Evolutionary conservation across 2,329 filamentous ascomycete species (phyloP), one percentile per base, ranked within the genome.

Genomic region (Colletotrichum noveboracense): DNA sequence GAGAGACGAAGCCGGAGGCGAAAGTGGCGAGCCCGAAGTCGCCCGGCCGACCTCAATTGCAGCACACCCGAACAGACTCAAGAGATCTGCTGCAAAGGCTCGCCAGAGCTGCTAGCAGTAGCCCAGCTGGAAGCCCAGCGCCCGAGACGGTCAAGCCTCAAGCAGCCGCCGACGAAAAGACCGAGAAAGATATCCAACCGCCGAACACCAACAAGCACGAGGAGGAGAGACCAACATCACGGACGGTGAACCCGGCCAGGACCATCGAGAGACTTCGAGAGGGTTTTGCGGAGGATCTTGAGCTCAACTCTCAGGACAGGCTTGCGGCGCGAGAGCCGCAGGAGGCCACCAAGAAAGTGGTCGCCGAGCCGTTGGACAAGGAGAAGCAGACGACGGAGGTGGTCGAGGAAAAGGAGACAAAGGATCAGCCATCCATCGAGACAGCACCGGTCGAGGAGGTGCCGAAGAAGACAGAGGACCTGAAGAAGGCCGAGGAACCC

Each of bases 21-120:
- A 43, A 78, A 70, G 76, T 16, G 71, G 58, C 56, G 74, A 74
- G 55, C 66, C 60, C 64, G 55, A 64, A 74, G 32, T 34, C 43
- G 24, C 65, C 60, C 7, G 6, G 24, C 18, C 43, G 73, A 48
- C 65, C 52, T 13, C 18, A 43, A 9, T 36, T 30, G 8, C 68
- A 78, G 26, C 78, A 82, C 38, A 77, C 79, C 7, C 80, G 80
- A 21, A 84, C 83, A 26, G 87, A 89, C 73, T 88, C 88, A 5
- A 84, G 85, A 52, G 89, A 91, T 55, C 74, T 91, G 60, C 81
- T 91, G 66, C 87, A 87, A 75, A 86, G 85, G 68, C 82, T 91
- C 77, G 87, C 89, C 26, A 85, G 87, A 66, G 88, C 86, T 61
- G 82, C 87, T 36, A 89, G 86, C 79, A 84, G 83, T 71, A 90